Base-by-base conservation (phyloP, 169 alveolate species). In the Cryptosporidium xiaoi region DNA sequence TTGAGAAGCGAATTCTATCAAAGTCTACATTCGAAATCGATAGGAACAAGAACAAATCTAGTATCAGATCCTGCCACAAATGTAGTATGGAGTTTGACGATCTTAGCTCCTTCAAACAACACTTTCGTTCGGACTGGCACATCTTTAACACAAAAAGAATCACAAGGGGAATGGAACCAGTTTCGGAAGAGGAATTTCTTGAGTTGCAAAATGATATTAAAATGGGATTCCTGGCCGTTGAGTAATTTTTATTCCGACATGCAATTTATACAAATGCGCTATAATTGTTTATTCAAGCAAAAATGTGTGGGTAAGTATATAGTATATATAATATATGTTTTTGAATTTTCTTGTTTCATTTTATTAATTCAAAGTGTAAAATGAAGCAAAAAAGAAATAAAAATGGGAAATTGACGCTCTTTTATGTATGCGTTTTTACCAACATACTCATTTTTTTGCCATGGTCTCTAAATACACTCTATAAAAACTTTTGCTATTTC, bases 121-220 rank as follows among this genome's bases (percentile, higher is more conserved):
- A 94, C 66, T 94, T 92, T 66, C 93, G 93, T 44, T 90, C 95
- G 18, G 95, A 94, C 27, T 91, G 92, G 82, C 97, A 94, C 65
- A 93, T 93, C 20, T 82, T 93, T 53, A 94, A 94, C 83, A 91
- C 91, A 36, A 93, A 93, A 66, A 82, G 96, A 67, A 85, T 84
- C 53, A 92, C 92, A 58, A 92, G 93, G 68, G 92, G 90, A 51
- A 83, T 93, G 87, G 82, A 92, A 29, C 96, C 97, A 1, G 82
- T 94, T 55, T 64, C 94, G 1, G 91, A 91, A 60, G 94, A 93
- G 53, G 95, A 93, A 65, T 94, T 83, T 66, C 68, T 83, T 68
- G 87, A 77, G 18, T 62, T 77, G 53, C 69, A 77, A 64, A 68
- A 60, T 58, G 87, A 77, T 36, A 60, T 77, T 20, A 77, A 77